A percentile compares a stretch with the other conserved stretches of the same genome.
Evolutionary conservation across 129 eudicot species (phyloP).

Genomic region (Kitagawia praeruptora): DNA sequence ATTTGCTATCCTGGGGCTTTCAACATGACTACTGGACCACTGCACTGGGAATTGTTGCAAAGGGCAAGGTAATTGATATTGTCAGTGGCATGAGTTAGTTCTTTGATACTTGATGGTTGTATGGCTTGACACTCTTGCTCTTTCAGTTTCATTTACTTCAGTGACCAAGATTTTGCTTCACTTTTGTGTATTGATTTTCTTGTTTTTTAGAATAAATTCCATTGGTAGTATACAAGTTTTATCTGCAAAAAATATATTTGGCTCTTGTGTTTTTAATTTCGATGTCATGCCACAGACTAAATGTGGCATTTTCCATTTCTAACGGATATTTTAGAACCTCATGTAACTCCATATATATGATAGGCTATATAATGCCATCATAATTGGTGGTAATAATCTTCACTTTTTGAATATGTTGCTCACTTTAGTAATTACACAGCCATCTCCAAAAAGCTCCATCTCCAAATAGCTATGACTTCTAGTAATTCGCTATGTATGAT

Average conservation of each 20-base stretch:
- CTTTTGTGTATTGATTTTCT: background rate
- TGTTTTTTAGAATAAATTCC: background rate
- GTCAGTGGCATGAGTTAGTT: background rate
- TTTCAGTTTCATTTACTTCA: background rate
- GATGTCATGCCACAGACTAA: background rate
- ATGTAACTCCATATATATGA: background rate
- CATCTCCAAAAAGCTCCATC: too few relatives aligned
- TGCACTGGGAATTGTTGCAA: conserved; percentile 93
- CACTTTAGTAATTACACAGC: too few relatives aligned
- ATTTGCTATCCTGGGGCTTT: conserved; percentile 97
- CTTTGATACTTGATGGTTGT: background rate
- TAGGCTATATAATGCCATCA: too few relatives aligned
- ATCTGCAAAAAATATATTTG: background rate
- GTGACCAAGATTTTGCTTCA: background rate
- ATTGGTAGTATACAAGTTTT: background rate
- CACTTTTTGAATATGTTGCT: too few relatives aligned
- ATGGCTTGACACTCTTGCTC: background rate
- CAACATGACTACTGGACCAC: conserved; percentile 97
- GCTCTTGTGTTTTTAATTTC: background rate
- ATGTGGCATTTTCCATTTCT: background rate
- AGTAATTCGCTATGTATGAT: too few relatives aligned
- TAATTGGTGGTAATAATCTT: too few relatives aligned
- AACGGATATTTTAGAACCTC: background rate
- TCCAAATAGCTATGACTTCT: too few relatives aligned
- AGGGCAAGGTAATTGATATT: conserved; percentile 58